A percentile compares a stretch with the other conserved stretches of the same genome.
These are phyloP conservation scores for Populus ilicifolia DNA, from an alignment of 345 rosid genomes.

Conservation along the genomic window DNA sequence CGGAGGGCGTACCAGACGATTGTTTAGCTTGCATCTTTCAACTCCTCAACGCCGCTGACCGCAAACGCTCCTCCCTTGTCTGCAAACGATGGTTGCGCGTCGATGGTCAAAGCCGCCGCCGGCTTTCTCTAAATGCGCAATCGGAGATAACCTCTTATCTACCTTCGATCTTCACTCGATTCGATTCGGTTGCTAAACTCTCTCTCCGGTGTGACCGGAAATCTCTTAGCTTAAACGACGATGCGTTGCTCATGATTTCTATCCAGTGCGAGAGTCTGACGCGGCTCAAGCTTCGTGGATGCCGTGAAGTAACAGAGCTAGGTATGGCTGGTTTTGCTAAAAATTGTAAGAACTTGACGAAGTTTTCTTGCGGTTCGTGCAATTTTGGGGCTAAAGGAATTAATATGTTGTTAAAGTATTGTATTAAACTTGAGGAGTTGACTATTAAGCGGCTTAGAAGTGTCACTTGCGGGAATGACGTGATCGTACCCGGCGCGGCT, in stretches of 20 bases:
- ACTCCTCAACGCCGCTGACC: conserved; percentile 57
- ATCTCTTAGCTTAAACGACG: conserved; percentile 59
- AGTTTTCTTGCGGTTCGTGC: conserved; percentile 78
- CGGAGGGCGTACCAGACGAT: conserved; percentile 46
- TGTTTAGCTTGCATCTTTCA: conserved; percentile 77
- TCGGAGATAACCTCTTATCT: conserved; percentile 42
- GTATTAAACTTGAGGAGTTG: conserved; percentile 56
- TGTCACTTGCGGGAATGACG: conserved; percentile 42
- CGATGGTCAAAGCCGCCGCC: conserved; percentile 68
- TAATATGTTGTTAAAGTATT: conserved; percentile 56
- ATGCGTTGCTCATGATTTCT: conserved; percentile 53
- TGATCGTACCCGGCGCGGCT: conserved; percentile 35
- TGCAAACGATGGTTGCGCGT: conserved; percentile 75
- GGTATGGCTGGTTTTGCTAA: conserved; percentile 61
- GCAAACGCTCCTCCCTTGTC: conserved; percentile 69
- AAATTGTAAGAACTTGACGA: conserved; percentile 53
- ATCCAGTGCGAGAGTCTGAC: conserved; percentile 56
- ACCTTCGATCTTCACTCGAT: conserved; percentile 54
- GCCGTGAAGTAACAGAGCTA: conserved; percentile 74
- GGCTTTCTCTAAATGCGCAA: conserved; percentile 65
- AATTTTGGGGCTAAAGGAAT: conserved; percentile 70
- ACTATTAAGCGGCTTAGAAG: conserved; percentile 66
- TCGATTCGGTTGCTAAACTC: conserved; percentile 67
- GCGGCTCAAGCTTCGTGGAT: conserved; percentile 88
- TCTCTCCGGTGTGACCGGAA: conserved; percentile 71